Evolutionary conservation across 176 grass and related monocot species (phyloP).

Genomic region (Themeda triandra): DNA sequence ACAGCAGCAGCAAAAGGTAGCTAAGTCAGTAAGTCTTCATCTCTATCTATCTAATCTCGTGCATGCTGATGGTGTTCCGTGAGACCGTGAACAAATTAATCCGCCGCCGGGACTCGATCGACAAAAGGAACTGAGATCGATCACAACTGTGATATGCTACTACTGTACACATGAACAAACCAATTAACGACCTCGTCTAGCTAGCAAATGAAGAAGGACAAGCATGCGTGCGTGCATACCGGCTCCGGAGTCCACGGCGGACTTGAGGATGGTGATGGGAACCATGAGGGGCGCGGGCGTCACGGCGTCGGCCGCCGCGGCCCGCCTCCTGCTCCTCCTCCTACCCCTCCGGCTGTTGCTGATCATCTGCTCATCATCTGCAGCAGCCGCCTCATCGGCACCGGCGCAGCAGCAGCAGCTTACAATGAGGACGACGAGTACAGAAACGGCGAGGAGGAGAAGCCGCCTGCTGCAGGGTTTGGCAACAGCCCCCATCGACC

Average conservation of each 20-base stretch:
- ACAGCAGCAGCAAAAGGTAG: too few relatives aligned
- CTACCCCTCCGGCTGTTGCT: not conserved
- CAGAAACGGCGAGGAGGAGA: not conserved
- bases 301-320: not conserved
- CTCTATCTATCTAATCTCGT: too few relatives aligned
- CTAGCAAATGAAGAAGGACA: too few relatives aligned
- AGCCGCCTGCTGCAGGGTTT: not conserved
- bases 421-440: not conserved
- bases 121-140: too few relatives aligned
- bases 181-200: too few relatives aligned
- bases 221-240: slow-evolving; percentile 1
- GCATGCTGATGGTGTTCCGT: too few relatives aligned
- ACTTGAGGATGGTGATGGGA: slow-evolving; percentile 61
- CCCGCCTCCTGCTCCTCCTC: not conserved
- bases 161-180: too few relatives aligned
- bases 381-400: not conserved
- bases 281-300: slow-evolving; percentile 26
- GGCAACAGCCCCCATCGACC: not conserved
- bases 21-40: too few relatives aligned
- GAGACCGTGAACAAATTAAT: too few relatives aligned
- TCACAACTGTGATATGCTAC: too few relatives aligned
- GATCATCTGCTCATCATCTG: not conserved
- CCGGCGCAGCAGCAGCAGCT: not conserved
- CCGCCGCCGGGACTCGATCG: too few relatives aligned
- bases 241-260: slow-evolving; percentile 53